These are phyloP conservation scores for Tricholoma furcatifolium DNA, from an alignment of 768 basidiomycete genomes.

Conservation along the genomic window DNA sequence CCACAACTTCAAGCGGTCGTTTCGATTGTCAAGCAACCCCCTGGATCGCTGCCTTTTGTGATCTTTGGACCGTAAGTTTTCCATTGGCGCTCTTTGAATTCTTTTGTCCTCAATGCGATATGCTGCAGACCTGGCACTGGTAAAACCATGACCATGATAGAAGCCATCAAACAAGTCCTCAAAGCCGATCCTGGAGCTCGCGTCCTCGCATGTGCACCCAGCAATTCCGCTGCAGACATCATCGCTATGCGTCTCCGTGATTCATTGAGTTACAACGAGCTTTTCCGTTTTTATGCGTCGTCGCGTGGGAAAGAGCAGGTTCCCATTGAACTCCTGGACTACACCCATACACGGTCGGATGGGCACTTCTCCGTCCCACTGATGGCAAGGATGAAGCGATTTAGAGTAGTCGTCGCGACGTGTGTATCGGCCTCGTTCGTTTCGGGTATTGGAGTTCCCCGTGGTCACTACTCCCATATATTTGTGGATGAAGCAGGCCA, in stretches of 20 bases:
- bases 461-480: constrained; percentile 66
- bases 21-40: constrained; percentile 40
- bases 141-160: constrained; percentile 66
- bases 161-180: constrained; percentile 56
- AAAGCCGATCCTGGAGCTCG: constrained; percentile 32
- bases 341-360: constrained; percentile 31
- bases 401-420: constrained; percentile 59
- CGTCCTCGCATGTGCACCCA: constrained; percentile 63
- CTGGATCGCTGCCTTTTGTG: constrained; percentile 53
- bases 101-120: no score
- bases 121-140: constrained; percentile 57
- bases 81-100: neutral
- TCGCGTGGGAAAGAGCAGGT: constrained; percentile 45
- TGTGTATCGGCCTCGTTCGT: constrained; percentile 62
- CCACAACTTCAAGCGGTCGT: constrained; percentile 49
- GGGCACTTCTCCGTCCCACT: constrained; percentile 41
- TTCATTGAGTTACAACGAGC: constrained; percentile 27
- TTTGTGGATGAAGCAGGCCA: constrained; percentile 76
- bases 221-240: constrained; percentile 65
- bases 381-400: constrained; percentile 36
- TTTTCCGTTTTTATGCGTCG: constrained; percentile 59
- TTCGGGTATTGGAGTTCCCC: constrained; percentile 52
- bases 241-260: constrained; percentile 43
- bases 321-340: constrained; percentile 39
- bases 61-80: constrained; percentile 59